These are phyloP conservation scores for Thielaviopsis cerberus DNA, from an alignment of 2,329 filamentous ascomycete species.

Conservation along the genomic window DNA sequence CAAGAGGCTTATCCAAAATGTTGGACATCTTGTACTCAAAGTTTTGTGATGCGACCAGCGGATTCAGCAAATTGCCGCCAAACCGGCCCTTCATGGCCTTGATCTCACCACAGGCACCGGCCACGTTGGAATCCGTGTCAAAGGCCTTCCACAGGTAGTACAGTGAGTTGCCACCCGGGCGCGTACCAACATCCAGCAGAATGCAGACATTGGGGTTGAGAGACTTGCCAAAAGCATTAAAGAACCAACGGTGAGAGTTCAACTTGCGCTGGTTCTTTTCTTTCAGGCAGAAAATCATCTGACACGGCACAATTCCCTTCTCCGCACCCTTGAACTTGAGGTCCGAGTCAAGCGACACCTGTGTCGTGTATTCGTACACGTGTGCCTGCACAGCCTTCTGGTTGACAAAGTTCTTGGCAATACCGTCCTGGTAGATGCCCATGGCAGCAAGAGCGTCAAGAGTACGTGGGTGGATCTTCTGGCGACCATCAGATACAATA, in stretches of 20 bases:
- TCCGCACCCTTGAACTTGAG: conserved; percentile 98
- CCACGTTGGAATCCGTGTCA: conserved; percentile 91
- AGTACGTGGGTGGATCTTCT: conserved; percentile 76
- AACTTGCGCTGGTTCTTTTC: conserved; percentile 96
- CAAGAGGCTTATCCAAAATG: conserved; percentile 89
- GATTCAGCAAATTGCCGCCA: conserved; percentile 72
- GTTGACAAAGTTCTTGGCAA: conserved; percentile 97
- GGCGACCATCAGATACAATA: conserved; percentile 83
- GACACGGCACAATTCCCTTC: conserved; percentile 93
- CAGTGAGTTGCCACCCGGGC: conserved; percentile 72
- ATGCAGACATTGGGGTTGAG: conserved; percentile 95
- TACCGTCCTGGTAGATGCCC: conserved; percentile 94
- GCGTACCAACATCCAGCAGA: conserved; percentile 86
- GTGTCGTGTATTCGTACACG: conserved; percentile 97
- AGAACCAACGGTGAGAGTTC: conserved; percentile 98
- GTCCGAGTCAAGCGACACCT: conserved; percentile 86
- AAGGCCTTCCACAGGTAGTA: conserved; percentile 99
- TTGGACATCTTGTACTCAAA: conserved; percentile 99
- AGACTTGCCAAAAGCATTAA: conserved; percentile 87
- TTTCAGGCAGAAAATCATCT: conserved; percentile 97
- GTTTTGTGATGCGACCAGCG: conserved; percentile 88
- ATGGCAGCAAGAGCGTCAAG: conserved; percentile 88
- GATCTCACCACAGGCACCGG: conserved; percentile 91
- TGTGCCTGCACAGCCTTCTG: conserved; percentile 87
- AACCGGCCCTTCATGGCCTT: conserved; percentile 85